A percentile compares a stretch with the other conserved stretches of the same genome.
Evolutionary conservation across 2,329 filamentous ascomycete genomes (phyloP).

Genomic region (Aspergillus felis): DNA sequence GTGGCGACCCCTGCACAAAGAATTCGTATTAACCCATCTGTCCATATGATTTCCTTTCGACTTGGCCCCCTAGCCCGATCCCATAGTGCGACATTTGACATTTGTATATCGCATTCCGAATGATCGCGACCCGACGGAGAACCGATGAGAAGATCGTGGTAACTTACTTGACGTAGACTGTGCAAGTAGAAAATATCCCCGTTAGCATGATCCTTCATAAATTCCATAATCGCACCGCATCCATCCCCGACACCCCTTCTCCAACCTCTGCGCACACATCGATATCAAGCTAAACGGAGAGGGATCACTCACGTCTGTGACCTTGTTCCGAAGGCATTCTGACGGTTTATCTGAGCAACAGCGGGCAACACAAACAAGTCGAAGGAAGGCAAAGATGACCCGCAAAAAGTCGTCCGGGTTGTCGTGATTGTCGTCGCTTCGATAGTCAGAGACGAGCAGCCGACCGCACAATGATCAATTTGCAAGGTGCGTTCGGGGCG

Average conservation of each 20-base stretch:
- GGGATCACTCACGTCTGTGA: conserved; percentile 73
- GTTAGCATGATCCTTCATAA: conserved; percentile 26
- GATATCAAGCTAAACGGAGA: conserved; percentile 13
- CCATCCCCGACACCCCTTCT: conserved; percentile 10
- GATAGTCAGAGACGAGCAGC: conserved; percentile 24
- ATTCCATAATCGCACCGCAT: conserved; percentile 1
- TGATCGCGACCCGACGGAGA: conserved; percentile 15
- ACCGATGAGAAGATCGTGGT: conserved; percentile 19
- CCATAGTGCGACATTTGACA: conserved; percentile 1
- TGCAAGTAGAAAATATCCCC: conserved; percentile 18
- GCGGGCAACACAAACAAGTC: conserved; percentile 40
- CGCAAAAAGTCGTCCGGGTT: conserved; percentile 40
- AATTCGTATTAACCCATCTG: conserved; percentile 33
- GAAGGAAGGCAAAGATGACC: conserved; percentile 40
- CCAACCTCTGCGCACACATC: conserved; percentile 9
- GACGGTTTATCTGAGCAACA: conserved; percentile 49
- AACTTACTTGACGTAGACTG: conserved; percentile 89
- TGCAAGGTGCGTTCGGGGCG: conserved; percentile 35
- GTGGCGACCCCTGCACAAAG: conserved; percentile 77
- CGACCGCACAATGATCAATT: conserved; percentile 35
- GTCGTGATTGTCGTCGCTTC: conserved; percentile 43
- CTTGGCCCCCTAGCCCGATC: conserved; percentile 8
- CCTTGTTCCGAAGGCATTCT: conserved; percentile 86
- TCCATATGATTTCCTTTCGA: conserved; percentile 10
- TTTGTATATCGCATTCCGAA: conserved; percentile 8